A percentile compares a stretch with the other conserved stretches of the same genome.
Conservation (phyloP, 176 grass and related monocot genomes). For the Musa troglodytarum region DNA sequence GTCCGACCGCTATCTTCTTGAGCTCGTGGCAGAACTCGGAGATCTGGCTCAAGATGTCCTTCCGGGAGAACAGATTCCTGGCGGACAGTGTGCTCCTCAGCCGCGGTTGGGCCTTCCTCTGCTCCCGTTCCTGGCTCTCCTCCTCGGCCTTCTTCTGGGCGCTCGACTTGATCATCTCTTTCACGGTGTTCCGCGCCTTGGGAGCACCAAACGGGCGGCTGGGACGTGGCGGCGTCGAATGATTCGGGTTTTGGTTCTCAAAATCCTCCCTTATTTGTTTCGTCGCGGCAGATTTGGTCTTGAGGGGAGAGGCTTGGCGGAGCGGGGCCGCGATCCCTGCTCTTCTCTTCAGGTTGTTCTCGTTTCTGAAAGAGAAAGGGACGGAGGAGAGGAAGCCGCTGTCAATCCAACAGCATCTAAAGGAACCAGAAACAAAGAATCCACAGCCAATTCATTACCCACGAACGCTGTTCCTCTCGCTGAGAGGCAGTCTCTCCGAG, state of each 20-base stretch:
- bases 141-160: constrained; percentile 35
- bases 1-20: constrained; percentile 59
- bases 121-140: constrained; percentile 34
- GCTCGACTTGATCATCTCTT: constrained; percentile 81
- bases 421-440: no score
- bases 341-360: constrained; percentile 50
- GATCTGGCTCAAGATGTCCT: constrained; percentile 81
- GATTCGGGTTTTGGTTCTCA: constrained; percentile 82
- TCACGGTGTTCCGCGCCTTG: constrained; percentile 47
- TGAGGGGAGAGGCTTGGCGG: constrained; percentile 26
- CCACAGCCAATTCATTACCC: constrained; percentile 6
- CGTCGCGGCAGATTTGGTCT: constrained; percentile 23
- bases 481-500: constrained; percentile 64
- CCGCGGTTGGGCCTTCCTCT: constrained; percentile 39
- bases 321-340: constrained; percentile 23
- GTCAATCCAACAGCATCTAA: no score
- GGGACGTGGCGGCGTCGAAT: constrained; percentile 34
- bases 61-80: constrained; percentile 93
- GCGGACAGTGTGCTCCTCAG: constrained; percentile 86
- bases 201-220: constrained; percentile 38
- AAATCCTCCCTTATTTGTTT: constrained; percentile 49
- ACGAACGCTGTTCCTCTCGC: constrained; percentile 39
- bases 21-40: constrained; percentile 91
- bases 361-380: constrained; percentile 2
- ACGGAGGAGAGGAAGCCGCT: no score